Evolutionary conservation across 148 eudicot species (phyloP), one percentile per base, ranked within the genome.

Genomic region (Heliamphora exappendiculata): DNA sequence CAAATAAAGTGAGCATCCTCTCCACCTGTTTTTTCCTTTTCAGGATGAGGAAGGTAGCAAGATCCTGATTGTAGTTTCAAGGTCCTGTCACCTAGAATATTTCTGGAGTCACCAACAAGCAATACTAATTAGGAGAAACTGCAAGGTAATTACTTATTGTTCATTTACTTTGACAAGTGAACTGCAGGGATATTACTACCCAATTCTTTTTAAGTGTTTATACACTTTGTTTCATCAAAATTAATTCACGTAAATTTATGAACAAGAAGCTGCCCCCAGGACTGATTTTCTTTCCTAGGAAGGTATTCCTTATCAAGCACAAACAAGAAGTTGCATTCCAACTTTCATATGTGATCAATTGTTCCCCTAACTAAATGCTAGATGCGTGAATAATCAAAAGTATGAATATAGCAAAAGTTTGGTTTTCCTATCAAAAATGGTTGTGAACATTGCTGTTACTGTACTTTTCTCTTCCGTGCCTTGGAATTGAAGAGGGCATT

Each of bases 1-100:
- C 92, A 91, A 28, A 95, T 93, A 78, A 95, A 95, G 74, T 95
- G 96, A 55, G 97, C 99, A 86, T 95, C 99, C 83, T 95, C 99
- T 22, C 99, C 99, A 66, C 97, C 97, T 28, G 92, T 92, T 79
- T 83, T 81, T 75, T 76, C 83, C 84, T 95, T 95, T 69, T 86
- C 96, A 39, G 97, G 97, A 85, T 95, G 97, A 29, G 99, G 99
- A 63, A 91, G 76, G 83, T 95, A 95, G 82, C 80, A 93, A 50
- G 91, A 85, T 72, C 94, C 99, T 31, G 97, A 88, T 55, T 73
- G 63, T 69, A 95, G 89, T 88, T 85, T 92, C 85, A 89, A 82
- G 53, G 76, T 49, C 73, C 67, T 78, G 59, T 76, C 76, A 22
- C 57, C 83, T 39, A 67, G 55, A 29, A 49, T 82, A n/a, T 84